Conservation (phyloP, 2,329 filamentous ascomycete species). For the Diaporthe sp. region DNA sequence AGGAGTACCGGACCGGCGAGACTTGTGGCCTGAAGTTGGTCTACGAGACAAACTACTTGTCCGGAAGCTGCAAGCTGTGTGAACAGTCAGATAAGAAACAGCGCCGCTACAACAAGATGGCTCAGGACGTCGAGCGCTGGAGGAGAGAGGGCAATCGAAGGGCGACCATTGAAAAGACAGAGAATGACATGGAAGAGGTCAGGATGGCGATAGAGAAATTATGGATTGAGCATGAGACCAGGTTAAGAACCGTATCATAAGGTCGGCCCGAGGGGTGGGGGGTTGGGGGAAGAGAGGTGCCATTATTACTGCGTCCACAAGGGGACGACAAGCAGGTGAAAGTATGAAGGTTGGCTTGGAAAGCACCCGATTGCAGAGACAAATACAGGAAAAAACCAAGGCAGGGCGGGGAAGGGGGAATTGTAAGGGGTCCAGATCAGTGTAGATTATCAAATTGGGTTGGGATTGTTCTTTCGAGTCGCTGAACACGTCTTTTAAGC, state of each 20-base stretch:
- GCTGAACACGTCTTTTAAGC: neutral
- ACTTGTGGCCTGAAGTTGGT: conserved; percentile 95
- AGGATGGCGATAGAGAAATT: conserved; percentile 67
- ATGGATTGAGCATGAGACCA: conserved; percentile 49
- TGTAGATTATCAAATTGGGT: conserved; percentile 4
- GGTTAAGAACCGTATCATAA: conserved; percentile 48
- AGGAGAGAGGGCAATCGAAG: conserved; percentile 77
- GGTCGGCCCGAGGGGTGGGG: neutral
- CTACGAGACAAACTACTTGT: conserved; percentile 74
- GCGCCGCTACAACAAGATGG: conserved; percentile 79
- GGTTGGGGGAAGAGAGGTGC: neutral
- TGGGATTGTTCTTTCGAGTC: conserved; percentile 3
- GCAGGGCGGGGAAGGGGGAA: neutral
- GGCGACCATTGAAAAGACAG: conserved; percentile 78
- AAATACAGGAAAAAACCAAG: neutral
- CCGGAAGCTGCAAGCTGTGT: conserved; percentile 82
- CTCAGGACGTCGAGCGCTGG: conserved; percentile 82
- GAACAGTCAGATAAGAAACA: conserved; percentile 89
- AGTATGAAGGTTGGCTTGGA: neutral
- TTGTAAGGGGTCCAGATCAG: neutral
- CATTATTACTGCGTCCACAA: neutral
- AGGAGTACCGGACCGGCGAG: conserved; percentile 95
- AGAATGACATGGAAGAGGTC: conserved; percentile 75
- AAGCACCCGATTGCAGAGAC: neutral
- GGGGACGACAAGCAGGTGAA: neutral